These are phyloP conservation scores for Panicum virgatum DNA, from an alignment of 202 grass and related monocot species.

Conservation along the genomic window DNA sequence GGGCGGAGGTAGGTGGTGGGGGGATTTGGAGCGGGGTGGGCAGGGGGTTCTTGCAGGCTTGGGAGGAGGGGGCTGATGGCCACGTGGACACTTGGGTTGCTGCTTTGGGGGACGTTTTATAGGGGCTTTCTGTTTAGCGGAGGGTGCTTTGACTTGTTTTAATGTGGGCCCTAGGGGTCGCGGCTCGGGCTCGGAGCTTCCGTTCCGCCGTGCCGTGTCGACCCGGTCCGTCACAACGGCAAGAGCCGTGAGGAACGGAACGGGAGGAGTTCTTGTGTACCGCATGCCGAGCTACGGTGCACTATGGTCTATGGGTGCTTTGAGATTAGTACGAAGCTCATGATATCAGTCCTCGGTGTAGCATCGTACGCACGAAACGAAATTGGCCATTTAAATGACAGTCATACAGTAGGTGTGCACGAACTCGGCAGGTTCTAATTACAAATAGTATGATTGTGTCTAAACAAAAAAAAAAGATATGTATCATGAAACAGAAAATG, in stretches of 20 bases:
- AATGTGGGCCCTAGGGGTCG: neutral
- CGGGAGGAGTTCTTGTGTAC: neutral
- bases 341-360: neutral
- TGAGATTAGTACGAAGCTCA: neutral
- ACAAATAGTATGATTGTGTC: too few relatives aligned
- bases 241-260: neutral
- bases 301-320: neutral
- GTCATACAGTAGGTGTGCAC: too few relatives aligned
- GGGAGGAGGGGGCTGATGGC: neutral
- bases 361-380: too few relatives aligned
- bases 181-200: neutral
- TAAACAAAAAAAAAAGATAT: too few relatives aligned
- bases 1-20: constrained; percentile 10
- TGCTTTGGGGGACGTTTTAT: neutral
- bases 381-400: too few relatives aligned
- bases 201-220: neutral
- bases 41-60: constrained; percentile 14
- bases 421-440: too few relatives aligned
- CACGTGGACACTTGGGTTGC: constrained; percentile 40
- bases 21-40: constrained; percentile 37
- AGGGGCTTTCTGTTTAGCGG: too few relatives aligned
- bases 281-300: neutral
- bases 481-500: too few relatives aligned
- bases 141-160: constrained; percentile 13
- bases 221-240: neutral